Base-by-base conservation (phyloP, 2,329 filamentous ascomycete species). In the Lecanosticta acicola region DNA sequence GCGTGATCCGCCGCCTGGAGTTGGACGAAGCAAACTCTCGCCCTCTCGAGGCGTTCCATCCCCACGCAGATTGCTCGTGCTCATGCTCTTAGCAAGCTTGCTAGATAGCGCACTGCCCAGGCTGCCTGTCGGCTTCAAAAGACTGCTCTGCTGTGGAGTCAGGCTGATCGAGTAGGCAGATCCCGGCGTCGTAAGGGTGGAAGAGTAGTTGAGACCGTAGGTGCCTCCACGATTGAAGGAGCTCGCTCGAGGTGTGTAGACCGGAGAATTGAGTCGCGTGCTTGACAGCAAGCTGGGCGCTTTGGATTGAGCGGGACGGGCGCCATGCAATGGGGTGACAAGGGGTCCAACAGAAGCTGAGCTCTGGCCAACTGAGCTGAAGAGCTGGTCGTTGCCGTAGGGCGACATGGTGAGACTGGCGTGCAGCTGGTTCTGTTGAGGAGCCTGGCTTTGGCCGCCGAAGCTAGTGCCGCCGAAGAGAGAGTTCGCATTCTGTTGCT, bases 341-440 rank as follows among this genome's bases (percentile, higher is more conserved):
- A 98, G 76, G 2, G 94, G 93, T 2, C 93, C 93, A 2, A 89
- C 86, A 59, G 89, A 78, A 41, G 89, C 66, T 66, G 76, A 70
- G 69, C 86, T 69, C 62, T 81, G 63, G 56, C 75, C 75, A 13
- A 96, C 71, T 43, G 83, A 84, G 24, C 83, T 80, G 67, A 97
- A 97, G 16, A 98, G 77, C 1, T 88, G 87, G 37, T 87, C 80
- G 43, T 87, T 89, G 33, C 93, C 93, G 61, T 94, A 98, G 0
- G 94, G 91, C 50, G 87, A 93, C 3, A 89, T 83, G 26, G 85
- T 88, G 48, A 95, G 72, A 14, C 68, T 68, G 41, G 71, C 68
- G 36, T 72, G 66, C 39, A 74, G 67, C 60, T 85, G 81, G 13
- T 77, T 77, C 39, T 76, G 76, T 51, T 75, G 72, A 49, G 77